Base-by-base conservation (phyloP, 2,329 filamentous ascomycete species). In the Cladosporium colombiae region DNA sequence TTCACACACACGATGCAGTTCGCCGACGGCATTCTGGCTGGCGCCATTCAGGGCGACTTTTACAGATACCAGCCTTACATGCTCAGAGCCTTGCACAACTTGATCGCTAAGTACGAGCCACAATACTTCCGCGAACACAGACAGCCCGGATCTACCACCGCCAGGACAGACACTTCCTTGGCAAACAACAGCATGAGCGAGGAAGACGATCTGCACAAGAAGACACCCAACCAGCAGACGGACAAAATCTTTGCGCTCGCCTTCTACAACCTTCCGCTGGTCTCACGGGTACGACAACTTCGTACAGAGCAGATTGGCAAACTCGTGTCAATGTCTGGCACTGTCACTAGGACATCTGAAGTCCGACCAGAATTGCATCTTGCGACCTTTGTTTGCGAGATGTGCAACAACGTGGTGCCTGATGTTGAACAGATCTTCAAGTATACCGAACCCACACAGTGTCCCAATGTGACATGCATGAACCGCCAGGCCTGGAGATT, bases 381-480 rank as follows among this genome's bases (percentile, higher is more conserved):
- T 25, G 95, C 91, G 6, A 97, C 95, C 0, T 99, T 99, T 74
- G 88, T 89, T 65, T 99, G 95, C 78, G 91, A 97, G 77, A 87
- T 85, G 57, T 99, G 95, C 81, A 90, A 91, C 70, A 89, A 88
- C 3, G 88, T 93, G 1, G 88, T 97, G 6, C 89, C 91, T 44
- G 96, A 97, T 75, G 89, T 99, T 31, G 95, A 99, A 79, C 95
- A 99, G 81, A 97, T 92, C 0, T 99, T 99, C 81, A 89, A 93
- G 74, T 99, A 97, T 79, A 97, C 94, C 0, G 95, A 99, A 76
- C 95, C 95, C 0, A 94, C 93, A 3, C 92, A 97, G 81, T 99
- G 95, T 72, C 94, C 95, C 11, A 98, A 98, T 75, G 77, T 83
- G 29, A 91, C 86, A 7, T 99, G 95, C 77, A 89, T 89, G 73